These are phyloP conservation scores for Gossypium anomalum DNA, from an alignment of 345 rosid genomes.

Conservation along the genomic window DNA sequence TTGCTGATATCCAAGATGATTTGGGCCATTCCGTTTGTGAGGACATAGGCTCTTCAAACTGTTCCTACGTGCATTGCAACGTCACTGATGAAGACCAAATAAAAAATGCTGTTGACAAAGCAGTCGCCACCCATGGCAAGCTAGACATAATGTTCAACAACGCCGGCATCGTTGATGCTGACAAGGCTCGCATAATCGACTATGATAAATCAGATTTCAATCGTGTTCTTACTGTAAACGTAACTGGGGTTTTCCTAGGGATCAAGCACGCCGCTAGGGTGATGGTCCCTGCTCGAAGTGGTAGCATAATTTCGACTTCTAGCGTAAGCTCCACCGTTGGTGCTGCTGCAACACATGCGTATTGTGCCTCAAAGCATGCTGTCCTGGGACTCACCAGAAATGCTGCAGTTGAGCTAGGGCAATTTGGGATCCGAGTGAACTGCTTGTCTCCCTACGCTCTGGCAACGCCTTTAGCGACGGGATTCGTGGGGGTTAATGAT, in stretches of 20 bases:
- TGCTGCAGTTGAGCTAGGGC: conserved; percentile 26
- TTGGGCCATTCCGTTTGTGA: conserved; percentile 11
- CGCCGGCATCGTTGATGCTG: conserved; percentile 27
- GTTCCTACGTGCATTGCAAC: conserved; percentile 18
- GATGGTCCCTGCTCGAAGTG: conserved; percentile 35
- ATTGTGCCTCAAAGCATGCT: conserved; percentile 27
- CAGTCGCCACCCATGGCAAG: conserved; percentile 32
- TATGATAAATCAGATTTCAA: conserved; percentile 32
- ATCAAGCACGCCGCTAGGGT: conserved; percentile 36
- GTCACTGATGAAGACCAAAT: conserved; percentile 33
- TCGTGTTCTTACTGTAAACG: conserved; percentile 32
- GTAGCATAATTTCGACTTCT: conserved; percentile 31
- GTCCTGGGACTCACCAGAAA: conserved; percentile 15
- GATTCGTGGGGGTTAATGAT: conserved; percentile 23
- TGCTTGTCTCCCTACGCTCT: conserved; percentile 21
- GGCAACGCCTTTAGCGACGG: conserved; percentile 28
- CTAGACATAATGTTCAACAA: conserved; percentile 43
- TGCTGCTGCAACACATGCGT: conserved; percentile 31
- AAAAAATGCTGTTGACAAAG: conserved; percentile 23
- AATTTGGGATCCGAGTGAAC: conserved; percentile 22
- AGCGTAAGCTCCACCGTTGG: conserved; percentile 31
- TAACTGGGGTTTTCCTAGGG: conserved; percentile 42
- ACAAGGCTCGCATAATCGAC: conserved; percentile 34
- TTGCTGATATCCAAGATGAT: conserved; percentile 29
- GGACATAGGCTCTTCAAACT: conserved; percentile 24